These are phyloP conservation scores for Pestalotiopsis sp. DNA, from an alignment of 2,329 filamentous ascomycete species.

Conservation along the genomic window DNA sequence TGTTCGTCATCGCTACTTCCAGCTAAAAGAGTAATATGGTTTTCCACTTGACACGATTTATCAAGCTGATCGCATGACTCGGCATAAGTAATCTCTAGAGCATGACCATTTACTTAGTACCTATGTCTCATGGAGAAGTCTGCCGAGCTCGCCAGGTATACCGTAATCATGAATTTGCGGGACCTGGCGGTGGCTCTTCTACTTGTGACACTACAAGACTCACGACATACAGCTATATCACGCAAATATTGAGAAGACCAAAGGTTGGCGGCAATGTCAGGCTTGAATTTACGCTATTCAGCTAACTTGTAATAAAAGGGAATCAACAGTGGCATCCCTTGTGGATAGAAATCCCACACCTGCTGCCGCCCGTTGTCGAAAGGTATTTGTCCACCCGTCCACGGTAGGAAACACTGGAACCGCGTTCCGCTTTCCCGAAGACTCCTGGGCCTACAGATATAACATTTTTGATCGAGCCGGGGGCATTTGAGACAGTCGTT, in stretches of 20 bases:
- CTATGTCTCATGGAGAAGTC: no score
- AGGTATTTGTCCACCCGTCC: conserved; percentile 18
- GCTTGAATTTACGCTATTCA: conserved; percentile 40
- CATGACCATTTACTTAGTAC: no score
- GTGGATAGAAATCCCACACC: conserved; percentile 37
- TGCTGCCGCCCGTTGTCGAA: conserved; percentile 33
- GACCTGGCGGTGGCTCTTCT: no score
- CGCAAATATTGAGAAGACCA: background rate
- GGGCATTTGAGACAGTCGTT: conserved; percentile 38
- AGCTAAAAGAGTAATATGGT: no score
- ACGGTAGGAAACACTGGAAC: background rate
- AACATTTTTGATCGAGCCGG: conserved; percentile 33
- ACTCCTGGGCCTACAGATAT: conserved; percentile 19
- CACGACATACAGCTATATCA: background rate
- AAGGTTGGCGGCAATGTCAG: conserved; percentile 27
- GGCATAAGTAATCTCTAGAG: no score
- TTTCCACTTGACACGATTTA: no score
- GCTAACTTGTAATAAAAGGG: conserved; percentile 25
- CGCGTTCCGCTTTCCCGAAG: background rate
- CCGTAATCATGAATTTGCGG: no score
- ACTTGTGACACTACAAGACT: no score
- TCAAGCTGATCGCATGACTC: no score
- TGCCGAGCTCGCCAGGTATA: no score
- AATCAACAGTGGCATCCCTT: conserved; percentile 35
- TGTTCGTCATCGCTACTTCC: no score